Percentiles rank a stretch among this genome's conserved stretches.
Evolutionary conservation across 257 asterid species (phyloP).

Genomic region (Scutellaria galericulata): DNA sequence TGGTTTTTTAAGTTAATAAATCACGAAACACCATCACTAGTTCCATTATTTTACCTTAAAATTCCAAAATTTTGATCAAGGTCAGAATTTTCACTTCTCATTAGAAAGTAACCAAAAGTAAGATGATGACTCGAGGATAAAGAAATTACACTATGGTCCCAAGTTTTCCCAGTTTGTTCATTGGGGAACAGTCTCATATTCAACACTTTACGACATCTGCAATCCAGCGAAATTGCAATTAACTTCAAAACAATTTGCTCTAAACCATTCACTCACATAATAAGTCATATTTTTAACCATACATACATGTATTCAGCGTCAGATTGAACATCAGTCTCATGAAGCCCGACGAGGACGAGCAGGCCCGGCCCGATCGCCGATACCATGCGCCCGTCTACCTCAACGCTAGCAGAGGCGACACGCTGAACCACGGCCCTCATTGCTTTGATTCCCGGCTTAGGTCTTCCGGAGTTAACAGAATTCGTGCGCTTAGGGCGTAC

Average conservation of each 20-base stretch:
- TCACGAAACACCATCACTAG: too few species aligned
- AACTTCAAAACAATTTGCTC: slow-evolving; percentile 18
- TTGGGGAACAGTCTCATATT: slow-evolving; percentile 83
- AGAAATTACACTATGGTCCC: slow-evolving; percentile 88
- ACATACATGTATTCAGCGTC: slow-evolving; percentile 81
- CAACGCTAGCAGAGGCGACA: slow-evolving; percentile 84
- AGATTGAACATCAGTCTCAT: slow-evolving; percentile 66
- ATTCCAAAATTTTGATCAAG: background rate
- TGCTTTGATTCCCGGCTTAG: slow-evolving; percentile 44
- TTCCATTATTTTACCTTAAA: background rate
- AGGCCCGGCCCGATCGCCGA: slow-evolving; percentile 86
- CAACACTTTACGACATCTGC: slow-evolving; percentile 96
- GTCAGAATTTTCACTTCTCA: background rate
- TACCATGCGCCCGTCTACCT: slow-evolving; percentile 78
- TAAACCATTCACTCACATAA: background rate
- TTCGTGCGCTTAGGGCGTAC: slow-evolving; percentile 46
- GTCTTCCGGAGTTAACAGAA: slow-evolving; percentile 33
- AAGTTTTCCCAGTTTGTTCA: slow-evolving; percentile 68
- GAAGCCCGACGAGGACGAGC: slow-evolving; percentile 82
- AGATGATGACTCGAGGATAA: background rate
- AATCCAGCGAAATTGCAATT: slow-evolving; percentile 28
- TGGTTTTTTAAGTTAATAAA: too few species aligned
- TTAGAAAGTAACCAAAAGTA: slow-evolving; percentile 4
- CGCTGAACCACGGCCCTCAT: slow-evolving; percentile 93
- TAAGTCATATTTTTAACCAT: background rate